These are phyloP conservation scores for Hypoxylon sp. DNA, from an alignment of 2,329 filamentous ascomycete species.

Conservation along the genomic window DNA sequence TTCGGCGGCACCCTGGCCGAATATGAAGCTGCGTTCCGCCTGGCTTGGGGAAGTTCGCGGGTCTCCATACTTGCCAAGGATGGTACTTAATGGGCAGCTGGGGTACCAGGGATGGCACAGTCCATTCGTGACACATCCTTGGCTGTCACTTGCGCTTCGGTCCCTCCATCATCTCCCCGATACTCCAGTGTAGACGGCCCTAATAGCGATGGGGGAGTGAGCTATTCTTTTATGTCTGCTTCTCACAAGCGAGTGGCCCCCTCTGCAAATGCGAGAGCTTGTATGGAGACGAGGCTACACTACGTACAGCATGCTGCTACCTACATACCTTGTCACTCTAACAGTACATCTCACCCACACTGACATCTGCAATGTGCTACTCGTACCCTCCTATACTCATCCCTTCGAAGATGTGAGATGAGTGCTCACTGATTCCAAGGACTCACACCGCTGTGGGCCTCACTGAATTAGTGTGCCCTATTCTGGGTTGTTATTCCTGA, in stretches of 20 bases:
- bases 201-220: constrained; percentile 28
- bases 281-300: constrained; percentile 37
- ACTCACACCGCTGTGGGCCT: constrained; percentile 43
- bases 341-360: constrained; percentile 18
- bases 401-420: constrained; percentile 12
- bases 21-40: constrained; percentile 37
- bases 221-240: constrained; percentile 17
- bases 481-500: constrained; percentile 33
- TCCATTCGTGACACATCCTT: constrained; percentile 37
- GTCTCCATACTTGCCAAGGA: constrained; percentile 42
- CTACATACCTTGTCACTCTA: constrained; percentile 22
- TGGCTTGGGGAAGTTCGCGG: constrained; percentile 38
- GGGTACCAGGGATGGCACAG: constrained; percentile 42
- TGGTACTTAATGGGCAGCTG: constrained; percentile 32
- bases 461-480: constrained; percentile 36
- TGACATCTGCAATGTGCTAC: constrained; percentile 16
- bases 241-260: constrained; percentile 24
- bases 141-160: constrained; percentile 35
- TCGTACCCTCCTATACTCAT: constrained; percentile 11
- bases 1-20: constrained; percentile 41
- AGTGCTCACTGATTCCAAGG: constrained; percentile 23
- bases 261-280: constrained; percentile 27
- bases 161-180: constrained; percentile 33
- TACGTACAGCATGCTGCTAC: constrained; percentile 26
- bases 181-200: constrained; percentile 31